A percentile compares a stretch with the other conserved stretches of the same genome.
Conservation (phyloP, 495 filamentous ascomycete species). For the Aspergillus mulundensis region DNA sequence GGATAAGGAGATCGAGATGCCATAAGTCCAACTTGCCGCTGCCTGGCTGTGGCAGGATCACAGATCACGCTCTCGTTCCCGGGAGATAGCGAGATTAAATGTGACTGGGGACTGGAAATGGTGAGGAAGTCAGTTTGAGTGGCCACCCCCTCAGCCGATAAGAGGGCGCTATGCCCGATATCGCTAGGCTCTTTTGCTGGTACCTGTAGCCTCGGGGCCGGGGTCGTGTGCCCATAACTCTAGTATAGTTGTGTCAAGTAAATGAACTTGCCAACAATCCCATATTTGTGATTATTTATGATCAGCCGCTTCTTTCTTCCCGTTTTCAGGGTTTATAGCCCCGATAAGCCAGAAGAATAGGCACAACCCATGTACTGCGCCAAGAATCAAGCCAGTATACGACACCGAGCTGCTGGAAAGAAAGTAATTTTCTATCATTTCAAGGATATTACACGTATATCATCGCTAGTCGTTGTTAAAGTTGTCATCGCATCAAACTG, state of each 20-base stretch:
- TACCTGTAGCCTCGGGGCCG: too few species aligned
- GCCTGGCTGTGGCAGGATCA: not conserved
- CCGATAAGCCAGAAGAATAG: not conserved
- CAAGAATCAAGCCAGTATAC: not conserved
- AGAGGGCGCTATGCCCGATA: not conserved
- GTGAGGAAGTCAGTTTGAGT: not conserved
- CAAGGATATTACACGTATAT: slow-evolving; percentile 6
- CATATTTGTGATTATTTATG: too few species aligned
- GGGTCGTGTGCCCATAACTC: too few species aligned
- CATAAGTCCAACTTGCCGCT: not conserved
- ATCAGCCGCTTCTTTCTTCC: too few species aligned
- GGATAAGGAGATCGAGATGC: not conserved
- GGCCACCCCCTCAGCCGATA: not conserved
- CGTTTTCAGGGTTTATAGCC: too few species aligned
- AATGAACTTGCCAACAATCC: too few species aligned
- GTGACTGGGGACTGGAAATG: not conserved
- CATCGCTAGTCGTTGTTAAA: slow-evolving; percentile 34
- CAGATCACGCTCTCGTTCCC: not conserved
- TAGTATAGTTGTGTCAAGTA: too few species aligned
- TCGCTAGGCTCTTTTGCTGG: not conserved
- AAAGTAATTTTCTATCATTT: not conserved
- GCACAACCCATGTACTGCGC: not conserved
- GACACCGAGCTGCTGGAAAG: not conserved
- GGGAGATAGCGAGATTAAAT: not conserved
- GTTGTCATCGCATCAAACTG: slow-evolving; percentile 22